Evolutionary conservation across 1,284 basidiomycete species (phyloP), one percentile per base, ranked within the genome.

Genomic region (Cryptococcus sp.): DNA sequence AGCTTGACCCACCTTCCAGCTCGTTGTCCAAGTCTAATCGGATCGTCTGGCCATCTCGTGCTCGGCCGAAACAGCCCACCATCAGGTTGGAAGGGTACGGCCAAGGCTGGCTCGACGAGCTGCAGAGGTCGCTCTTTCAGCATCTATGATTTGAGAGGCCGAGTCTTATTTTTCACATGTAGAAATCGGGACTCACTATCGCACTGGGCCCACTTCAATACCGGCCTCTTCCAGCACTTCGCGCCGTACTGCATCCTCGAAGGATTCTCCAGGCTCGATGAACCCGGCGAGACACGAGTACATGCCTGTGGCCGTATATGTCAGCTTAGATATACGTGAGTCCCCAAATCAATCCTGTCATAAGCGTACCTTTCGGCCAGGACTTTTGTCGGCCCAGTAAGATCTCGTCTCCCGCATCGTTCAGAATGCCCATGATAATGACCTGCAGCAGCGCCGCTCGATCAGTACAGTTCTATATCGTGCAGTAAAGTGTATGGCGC

Each of bases 151-250:
- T 13, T 35, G 30, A 35, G 13, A 35, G 4, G 7, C 30, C 13
- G 30, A 35, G n/a, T n/a, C n/a, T n/a, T 48, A 22, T 4, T 4
- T 7, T 17, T 10, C 20, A 15, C 47, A 10, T 10, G 45, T 23
- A 20, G 40, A n/a, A 27, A 16, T 16, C 19, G 20, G 1, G 16
- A 67, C 76, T 68, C 92, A 93, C 79, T 98, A 98, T 63, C 83
- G 82, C 11, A 95, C 86, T 61, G 90, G 84, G 79, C 87, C 89
- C 8, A 94, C 90, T 46, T 83, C 84, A 20, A 98, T 84, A 5
- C 95, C 95, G 0, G 91, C 90, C 78, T 98, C 95, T 77, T 98
- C 95, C 85, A 91, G 89, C 68, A 96, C 89, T 78, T 98, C 95
- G 35, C 95, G 84, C 61, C 86, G 84, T 17, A 98, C 93, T 0